Conservation (phyloP, 75 land plant genomes). For the Cryptomeria japonica region DNA sequence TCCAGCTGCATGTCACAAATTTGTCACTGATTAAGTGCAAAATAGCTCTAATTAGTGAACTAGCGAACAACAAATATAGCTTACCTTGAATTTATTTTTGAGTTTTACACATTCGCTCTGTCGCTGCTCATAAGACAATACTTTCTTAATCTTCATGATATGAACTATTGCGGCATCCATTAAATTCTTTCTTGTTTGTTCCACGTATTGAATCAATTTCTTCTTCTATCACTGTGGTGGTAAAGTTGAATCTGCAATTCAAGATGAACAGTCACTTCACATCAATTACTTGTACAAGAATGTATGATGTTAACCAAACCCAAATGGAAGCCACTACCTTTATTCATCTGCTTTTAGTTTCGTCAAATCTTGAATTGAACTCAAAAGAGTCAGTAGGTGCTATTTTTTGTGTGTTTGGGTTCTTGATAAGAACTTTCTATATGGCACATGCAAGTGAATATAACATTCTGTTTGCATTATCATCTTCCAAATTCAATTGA, state of each 20-base stretch:
- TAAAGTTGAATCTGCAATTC: constrained; percentile 79
- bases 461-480: constrained; percentile 56
- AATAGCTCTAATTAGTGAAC: neutral
- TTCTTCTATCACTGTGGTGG: constrained; percentile 90
- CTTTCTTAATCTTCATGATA: constrained; percentile 38
- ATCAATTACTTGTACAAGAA: neutral
- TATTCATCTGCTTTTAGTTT: constrained; percentile 49
- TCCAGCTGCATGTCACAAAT: neutral
- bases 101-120: too few relatives aligned
- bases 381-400: constrained; percentile 71
- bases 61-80: too few relatives aligned
- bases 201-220: constrained; percentile 89
- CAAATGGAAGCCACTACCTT: constrained; percentile 45
- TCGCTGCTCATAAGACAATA: constrained; percentile 71
- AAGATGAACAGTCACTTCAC: neutral
- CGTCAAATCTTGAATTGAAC: constrained; percentile 85
- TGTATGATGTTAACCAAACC: too few relatives aligned
- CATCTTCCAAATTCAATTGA: constrained; percentile 44
- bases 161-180: too few relatives aligned
- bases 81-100: constrained; percentile 64
- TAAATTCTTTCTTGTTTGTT: constrained; percentile 78
- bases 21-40: neutral
- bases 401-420: too few relatives aligned
- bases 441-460: constrained; percentile 91
- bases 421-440: constrained; percentile 15